phyloP scores from a whole-genome alignment of 768 basidiomycete genomes.

The Lactifluus echinatus region DNA sequence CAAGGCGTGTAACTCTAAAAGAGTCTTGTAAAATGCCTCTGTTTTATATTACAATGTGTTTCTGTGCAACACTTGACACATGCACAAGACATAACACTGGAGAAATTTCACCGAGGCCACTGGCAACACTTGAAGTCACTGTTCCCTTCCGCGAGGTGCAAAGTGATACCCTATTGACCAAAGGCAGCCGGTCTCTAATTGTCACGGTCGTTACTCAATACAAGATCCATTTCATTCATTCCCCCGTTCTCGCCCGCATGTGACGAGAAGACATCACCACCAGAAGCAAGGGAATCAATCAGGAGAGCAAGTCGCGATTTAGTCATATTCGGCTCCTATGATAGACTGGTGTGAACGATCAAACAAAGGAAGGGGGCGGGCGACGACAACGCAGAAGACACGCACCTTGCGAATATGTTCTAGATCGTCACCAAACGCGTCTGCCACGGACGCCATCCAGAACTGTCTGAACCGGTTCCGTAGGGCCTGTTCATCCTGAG shows the following conservation, averaged over 20 bases:
- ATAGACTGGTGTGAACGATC: not conserved
- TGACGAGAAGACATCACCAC: conserved; percentile 58
- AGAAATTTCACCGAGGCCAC: not conserved
- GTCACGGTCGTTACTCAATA: conserved; percentile 33
- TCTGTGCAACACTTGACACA: not conserved
- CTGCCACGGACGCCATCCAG: conserved; percentile 79
- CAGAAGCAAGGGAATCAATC: conserved; percentile 75
- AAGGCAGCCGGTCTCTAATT: not conserved
- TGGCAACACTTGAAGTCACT: not conserved
- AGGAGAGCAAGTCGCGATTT: conserved; percentile 60
- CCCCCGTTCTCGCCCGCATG: conserved; percentile 23
- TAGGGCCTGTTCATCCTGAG: conserved; percentile 42
- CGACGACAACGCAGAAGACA: not conserved
- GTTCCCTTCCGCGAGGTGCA: not conserved
- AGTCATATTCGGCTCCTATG: conserved; percentile 58
- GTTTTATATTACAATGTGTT: not conserved
- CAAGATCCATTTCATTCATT: conserved; percentile 69
- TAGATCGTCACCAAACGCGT: conserved; percentile 78
- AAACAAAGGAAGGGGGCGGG: conserved; percentile 9
- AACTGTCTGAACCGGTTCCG: conserved; percentile 70
- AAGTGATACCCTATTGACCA: not conserved
- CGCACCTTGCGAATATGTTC: conserved; percentile 73
- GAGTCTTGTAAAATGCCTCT: not conserved
- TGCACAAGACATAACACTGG: not conserved
- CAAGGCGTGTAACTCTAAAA: not conserved